Conservation (phyloP, 2,329 filamentous ascomycete species). For the Cladophialophora immunda region DNA sequence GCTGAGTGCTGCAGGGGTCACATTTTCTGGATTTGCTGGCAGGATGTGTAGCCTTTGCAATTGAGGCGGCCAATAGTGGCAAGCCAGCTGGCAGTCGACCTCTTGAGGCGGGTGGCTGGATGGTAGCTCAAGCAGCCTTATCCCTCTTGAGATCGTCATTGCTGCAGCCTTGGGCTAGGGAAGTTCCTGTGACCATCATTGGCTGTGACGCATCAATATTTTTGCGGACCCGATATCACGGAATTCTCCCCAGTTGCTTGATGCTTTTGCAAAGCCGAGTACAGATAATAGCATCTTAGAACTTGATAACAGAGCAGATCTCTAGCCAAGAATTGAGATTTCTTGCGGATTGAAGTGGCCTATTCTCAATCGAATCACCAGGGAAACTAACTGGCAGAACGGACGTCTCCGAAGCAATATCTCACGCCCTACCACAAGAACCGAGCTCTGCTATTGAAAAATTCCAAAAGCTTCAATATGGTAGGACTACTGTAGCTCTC, state of each 20-base stretch:
- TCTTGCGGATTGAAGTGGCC: too few relatives aligned
- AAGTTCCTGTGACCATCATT: background rate
- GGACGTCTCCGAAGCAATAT: background rate
- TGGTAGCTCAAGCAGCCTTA: background rate
- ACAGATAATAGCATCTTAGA: background rate
- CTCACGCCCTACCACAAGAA: background rate
- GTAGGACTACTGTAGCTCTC: background rate
- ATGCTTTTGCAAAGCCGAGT: background rate
- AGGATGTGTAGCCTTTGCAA: constrained; percentile 7
- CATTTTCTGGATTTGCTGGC: constrained; percentile 19
- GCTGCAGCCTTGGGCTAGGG: background rate
- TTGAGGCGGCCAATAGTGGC: constrained; percentile 34
- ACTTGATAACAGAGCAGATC: background rate
- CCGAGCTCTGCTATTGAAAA: background rate
- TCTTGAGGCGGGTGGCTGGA: constrained; percentile 15
- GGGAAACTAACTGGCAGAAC: background rate
- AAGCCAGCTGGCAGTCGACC: constrained; percentile 31
- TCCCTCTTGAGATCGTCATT: background rate
- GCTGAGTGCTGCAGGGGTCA: constrained; percentile 15
- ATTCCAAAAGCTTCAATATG: background rate
- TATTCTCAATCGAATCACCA: too few relatives aligned
- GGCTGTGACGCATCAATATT: background rate
- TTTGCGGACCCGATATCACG: background rate
- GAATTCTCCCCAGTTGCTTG: background rate
- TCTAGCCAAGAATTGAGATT: too few relatives aligned